Evolutionary conservation across 2,329 filamentous ascomycete species (phyloP).

Genomic region (Penicillium crustosum): DNA sequence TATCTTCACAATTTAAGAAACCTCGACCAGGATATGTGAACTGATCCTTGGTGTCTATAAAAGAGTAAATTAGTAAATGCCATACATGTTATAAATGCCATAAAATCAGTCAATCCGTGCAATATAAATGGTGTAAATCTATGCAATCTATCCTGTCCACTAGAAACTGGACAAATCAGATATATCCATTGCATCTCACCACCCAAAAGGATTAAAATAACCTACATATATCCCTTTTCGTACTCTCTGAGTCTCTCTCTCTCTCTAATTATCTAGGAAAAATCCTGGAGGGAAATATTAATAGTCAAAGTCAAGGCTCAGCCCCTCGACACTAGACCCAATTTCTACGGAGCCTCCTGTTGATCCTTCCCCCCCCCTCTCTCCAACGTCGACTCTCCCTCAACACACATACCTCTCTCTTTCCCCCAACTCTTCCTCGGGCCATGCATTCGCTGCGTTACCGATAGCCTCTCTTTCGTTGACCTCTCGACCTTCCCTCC

Average conservation of each 20-base stretch:
- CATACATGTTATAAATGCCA: not conserved
- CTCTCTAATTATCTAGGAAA: not conserved
- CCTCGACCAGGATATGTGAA: not conserved
- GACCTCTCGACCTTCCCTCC: slow-evolving; percentile 7
- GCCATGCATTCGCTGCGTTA: slow-evolving; percentile 35
- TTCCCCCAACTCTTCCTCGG: slow-evolving; percentile 15
- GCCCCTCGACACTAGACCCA: slow-evolving; percentile 23
- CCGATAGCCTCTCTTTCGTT: slow-evolving; percentile 26
- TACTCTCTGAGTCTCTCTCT: not conserved
- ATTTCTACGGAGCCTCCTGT: slow-evolving; percentile 27
- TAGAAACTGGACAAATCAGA: slow-evolving; percentile 13
- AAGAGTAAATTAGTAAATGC: not conserved
- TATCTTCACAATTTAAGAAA: not conserved
- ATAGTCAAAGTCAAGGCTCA: slow-evolving; percentile 15
- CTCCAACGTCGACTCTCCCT: slow-evolving; percentile 8
- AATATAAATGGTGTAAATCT: not conserved
- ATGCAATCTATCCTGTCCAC: not conserved
- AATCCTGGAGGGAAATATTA: not conserved
- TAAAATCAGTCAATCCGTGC: not conserved
- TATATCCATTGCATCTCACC: not conserved
- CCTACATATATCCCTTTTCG: not conserved
- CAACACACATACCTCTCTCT: not conserved
- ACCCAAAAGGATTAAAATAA: not conserved
- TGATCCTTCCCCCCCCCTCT: slow-evolving; percentile 20
- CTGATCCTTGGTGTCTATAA: not conserved